These are phyloP conservation scores for Hygrophoropsis aurantiaca DNA, from an alignment of 768 basidiomycete genomes.

Conservation along the genomic window DNA sequence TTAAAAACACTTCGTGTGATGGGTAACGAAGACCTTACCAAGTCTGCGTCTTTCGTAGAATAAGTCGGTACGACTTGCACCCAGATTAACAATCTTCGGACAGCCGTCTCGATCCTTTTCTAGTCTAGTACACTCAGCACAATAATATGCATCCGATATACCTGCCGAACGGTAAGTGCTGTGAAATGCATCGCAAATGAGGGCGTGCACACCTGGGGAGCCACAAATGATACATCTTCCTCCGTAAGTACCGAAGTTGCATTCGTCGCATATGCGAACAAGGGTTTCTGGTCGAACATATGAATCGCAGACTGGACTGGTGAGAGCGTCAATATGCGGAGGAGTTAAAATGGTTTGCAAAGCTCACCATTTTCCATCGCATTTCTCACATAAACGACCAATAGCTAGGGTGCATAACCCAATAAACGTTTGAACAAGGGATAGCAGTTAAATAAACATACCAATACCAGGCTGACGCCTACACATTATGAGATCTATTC, in stretches of 20 bases:
- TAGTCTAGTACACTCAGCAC: conserved; percentile 93
- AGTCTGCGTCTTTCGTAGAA: conserved; percentile 89
- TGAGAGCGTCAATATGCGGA: neutral
- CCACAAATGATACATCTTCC: conserved; percentile 98
- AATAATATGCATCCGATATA: conserved; percentile 99
- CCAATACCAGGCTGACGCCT: conserved; percentile 97
- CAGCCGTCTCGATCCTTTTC: conserved; percentile 99
- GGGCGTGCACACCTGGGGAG: conserved; percentile 70
- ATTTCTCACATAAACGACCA: conserved; percentile 97
- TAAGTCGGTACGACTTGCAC: conserved; percentile 87
- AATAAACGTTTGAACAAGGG: conserved; percentile 8
- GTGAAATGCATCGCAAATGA: neutral
- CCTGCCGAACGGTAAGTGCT: conserved; percentile 45
- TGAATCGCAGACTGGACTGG: conserved; percentile 96
- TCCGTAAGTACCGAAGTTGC: conserved; percentile 98
- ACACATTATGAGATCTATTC: conserved; percentile 94
- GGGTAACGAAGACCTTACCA: conserved; percentile 43
- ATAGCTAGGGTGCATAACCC: conserved; percentile 59
- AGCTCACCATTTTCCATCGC: conserved; percentile 96
- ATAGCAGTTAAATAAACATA: conserved; percentile 33
- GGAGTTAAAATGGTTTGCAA: neutral
- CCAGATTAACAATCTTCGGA: conserved; percentile 97
- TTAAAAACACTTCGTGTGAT: conserved; percentile 67
- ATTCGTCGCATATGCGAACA: conserved; percentile 98
- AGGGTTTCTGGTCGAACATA: conserved; percentile 98